Evolutionary conservation across 176 grass and related monocot species (phyloP), one percentile per base, ranked within the genome.

Genomic region (Paspalum vaginatum): DNA sequence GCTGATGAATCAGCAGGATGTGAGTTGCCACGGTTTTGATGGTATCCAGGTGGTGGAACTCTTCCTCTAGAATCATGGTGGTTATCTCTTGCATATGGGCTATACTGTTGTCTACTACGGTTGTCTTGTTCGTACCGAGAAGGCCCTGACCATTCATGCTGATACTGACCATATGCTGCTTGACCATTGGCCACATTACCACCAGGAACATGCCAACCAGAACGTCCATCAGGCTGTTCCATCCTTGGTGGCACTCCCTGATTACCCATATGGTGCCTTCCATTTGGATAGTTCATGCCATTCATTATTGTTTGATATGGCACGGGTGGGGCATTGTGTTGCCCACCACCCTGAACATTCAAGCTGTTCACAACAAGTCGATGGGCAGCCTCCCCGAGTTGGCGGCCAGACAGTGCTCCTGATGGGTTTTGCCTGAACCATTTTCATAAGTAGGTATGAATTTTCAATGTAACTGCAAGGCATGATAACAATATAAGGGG

Each of bases 361-460:
- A 98, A 78, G 79, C 96, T 93, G 84, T 98, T 98, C 45, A 43
- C 69, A 60, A 98, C 88, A 39, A 98, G 88, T 38, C 96, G 77
- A 76, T 95, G 92, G 3, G 96, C 96, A 51, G 96, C 90, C 42
- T 93, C 84, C 39, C 92, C 90, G 32, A 98, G 92, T 75, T 93
- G 92, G 39, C 32, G 87, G 37, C 96, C 96, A 46, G 88, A 85
- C 45, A 95, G 46, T 3, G 88, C 75, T 85, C 90, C 96, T 54
- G 90, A 74, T 65, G 90, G 92, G 63, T 95, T 95, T 91, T 89
- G 75, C 86, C 96, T 98, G 76, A 85, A 79, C 41, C 73, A 73
- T 89, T 50, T 82, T 82, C 56, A 76, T 12, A 77, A 75, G 15
- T 48, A 77, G 11, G 63, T 81, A 52, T 79, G 12, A 25, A 48